Evolutionary conservation across 228 moss, liverwort and hornwort genomes (phyloP), one percentile per base, ranked within the genome.

Genomic region (Sphagnum magellanicum): DNA sequence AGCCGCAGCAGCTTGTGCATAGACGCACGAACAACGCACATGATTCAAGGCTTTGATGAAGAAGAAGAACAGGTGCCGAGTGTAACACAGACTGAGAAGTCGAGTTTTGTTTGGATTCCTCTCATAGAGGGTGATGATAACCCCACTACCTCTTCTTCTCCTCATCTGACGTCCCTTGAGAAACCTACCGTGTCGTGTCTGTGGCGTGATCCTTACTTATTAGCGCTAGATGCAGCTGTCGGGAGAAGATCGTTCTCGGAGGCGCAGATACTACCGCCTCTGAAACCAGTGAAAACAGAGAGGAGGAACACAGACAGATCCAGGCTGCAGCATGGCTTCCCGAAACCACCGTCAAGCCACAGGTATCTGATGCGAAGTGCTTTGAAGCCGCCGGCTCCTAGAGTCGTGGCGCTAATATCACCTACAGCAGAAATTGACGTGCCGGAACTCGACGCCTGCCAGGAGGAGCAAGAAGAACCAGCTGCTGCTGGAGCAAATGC

Each of bases 81-180:
- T 53, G 53, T 53, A 47, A 67, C 67, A 13, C 67, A 67, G 67
- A 67, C 67, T 6, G 67, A 67, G 52, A 67, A 67, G 12, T 67
- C 67, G 9, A 52, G 53, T 9, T 67, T 67, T 67, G 53, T 67
- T 47, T 67, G 67, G 67, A 53, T 67, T 67, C 53, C 67, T 52
- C 32, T 67, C 16, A 67, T 17, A 32, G 53, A 67, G 17, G 67
- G 55, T 53, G 46, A 52, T 8, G 47, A 16, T 67, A 13, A 52
- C 5, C 16, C 67, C 16, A 53, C 51, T 14, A 16, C 52, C 12
- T n/a, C 8, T 11, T 53, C 67, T 52, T 17, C 53, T 6, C 47
- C 67, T n/a, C 67, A 53, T 6, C 53, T 52, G 17, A 67, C 32
- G 13, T 67, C 67, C 52, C 48, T 52, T 46, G 52, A 52, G 32